A percentile compares a stretch with the other conserved stretches of the same genome.
These are phyloP conservation scores for Mimosa bimucronata DNA, from an alignment of 306 rosid species.

Conservation along the genomic window DNA sequence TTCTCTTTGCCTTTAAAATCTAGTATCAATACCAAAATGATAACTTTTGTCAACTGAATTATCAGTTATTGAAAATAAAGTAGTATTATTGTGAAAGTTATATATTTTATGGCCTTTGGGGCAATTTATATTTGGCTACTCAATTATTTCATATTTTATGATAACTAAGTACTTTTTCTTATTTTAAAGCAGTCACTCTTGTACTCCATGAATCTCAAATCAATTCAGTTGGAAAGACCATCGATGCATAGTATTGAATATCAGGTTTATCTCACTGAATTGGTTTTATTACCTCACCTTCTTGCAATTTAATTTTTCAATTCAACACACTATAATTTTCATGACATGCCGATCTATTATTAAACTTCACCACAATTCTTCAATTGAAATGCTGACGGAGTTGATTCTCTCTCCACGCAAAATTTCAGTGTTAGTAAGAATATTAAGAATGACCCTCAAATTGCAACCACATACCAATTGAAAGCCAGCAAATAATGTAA, in stretches of 20 bases:
- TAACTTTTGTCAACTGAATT: neutral
- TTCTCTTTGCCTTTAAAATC: neutral
- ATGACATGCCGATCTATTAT: neutral
- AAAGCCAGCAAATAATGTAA: neutral
- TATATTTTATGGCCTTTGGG: neutral
- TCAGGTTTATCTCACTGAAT: neutral
- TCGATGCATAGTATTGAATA: neutral
- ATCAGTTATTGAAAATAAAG: neutral
- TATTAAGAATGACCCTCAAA: neutral
- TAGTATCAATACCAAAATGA: neutral
- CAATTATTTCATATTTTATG: neutral
- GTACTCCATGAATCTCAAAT: neutral
- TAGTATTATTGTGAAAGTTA: neutral
- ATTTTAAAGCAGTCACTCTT: neutral
- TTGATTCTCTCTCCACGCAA: neutral
- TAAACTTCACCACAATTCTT: neutral
- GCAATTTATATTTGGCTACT: no score
- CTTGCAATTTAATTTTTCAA: neutral
- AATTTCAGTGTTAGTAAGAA: neutral
- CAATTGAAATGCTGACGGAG: neutral
- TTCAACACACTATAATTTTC: neutral
- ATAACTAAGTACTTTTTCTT: neutral
- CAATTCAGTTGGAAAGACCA: neutral
- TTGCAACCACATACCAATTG: neutral
- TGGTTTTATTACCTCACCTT: neutral